Percentiles rank a stretch among this genome's conserved stretches.
These are phyloP conservation scores for Pleurotus salmoneostramineus DNA, from an alignment of 768 basidiomycete genomes.

Conservation along the genomic window DNA sequence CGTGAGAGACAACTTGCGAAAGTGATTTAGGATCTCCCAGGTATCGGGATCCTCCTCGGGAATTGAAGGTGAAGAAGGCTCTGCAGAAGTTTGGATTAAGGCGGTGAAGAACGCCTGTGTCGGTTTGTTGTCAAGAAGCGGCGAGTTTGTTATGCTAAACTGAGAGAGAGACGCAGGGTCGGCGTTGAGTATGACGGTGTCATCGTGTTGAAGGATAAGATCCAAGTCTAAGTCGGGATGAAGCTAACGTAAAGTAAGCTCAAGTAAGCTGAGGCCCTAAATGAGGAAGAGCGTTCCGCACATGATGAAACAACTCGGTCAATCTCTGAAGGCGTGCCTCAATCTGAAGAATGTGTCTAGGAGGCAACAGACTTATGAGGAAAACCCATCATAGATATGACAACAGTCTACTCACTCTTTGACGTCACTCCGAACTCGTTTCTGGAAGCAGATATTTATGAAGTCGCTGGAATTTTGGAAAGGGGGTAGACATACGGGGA, in stretches of 20 bases:
- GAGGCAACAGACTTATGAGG: constrained; percentile 5
- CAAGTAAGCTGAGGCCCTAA: background rate
- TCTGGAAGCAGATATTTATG: constrained; percentile 20
- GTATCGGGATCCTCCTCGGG: constrained; percentile 21
- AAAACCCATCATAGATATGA: too few relatives aligned
- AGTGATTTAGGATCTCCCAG: constrained; percentile 22
- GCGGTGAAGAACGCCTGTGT: too few relatives aligned
- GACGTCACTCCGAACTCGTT: constrained; percentile 52
- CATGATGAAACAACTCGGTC: constrained; percentile 56
- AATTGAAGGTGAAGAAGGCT: too few relatives aligned
- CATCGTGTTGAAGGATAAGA: too few relatives aligned
- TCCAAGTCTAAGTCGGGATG: constrained; percentile 48
- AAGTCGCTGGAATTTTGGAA: background rate
- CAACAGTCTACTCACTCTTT: background rate
- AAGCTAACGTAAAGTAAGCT: constrained; percentile 25
- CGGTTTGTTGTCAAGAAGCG: too few relatives aligned
- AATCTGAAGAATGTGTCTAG: constrained; percentile 58
- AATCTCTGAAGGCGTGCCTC: constrained; percentile 62
- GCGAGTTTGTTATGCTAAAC: too few relatives aligned
- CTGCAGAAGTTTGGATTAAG: too few relatives aligned
- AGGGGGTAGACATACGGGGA: constrained; percentile 42
- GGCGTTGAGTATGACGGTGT: too few relatives aligned
- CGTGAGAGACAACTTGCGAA: constrained; percentile 32
- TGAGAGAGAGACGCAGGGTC: too few relatives aligned
- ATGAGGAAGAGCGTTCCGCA: constrained; percentile 18